A percentile compares a stretch with the other conserved stretches of the same genome.
These are phyloP conservation scores for Cicer chorassanicum DNA, from an alignment of 306 rosid genomes.

Conservation along the genomic window DNA sequence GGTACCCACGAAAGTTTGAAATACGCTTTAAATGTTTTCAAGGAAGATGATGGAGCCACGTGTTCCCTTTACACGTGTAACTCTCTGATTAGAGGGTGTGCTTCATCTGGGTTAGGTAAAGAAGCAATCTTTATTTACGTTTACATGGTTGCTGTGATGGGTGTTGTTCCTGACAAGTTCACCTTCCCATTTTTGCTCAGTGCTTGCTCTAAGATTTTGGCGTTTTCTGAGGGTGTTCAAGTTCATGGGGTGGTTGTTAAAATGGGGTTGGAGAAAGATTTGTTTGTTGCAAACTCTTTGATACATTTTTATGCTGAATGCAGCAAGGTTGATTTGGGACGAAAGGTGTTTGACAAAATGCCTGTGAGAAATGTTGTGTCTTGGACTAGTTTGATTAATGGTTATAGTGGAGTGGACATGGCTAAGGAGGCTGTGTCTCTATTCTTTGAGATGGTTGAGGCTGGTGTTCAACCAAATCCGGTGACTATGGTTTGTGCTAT, in stretches of 20 bases:
- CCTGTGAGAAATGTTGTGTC: constrained; percentile 78
- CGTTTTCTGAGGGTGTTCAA: constrained; percentile 63
- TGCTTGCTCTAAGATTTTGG: constrained; percentile 63
- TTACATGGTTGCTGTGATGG: constrained; percentile 54
- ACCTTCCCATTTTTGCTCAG: constrained; percentile 72
- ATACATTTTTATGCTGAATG: constrained; percentile 68
- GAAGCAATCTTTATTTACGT: constrained; percentile 58
- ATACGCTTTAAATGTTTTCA: constrained; percentile 56
- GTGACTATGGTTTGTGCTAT: constrained; percentile 73
- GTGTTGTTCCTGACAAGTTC: constrained; percentile 70
- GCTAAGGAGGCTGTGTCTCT: constrained; percentile 67
- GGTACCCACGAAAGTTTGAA: constrained; percentile 65
- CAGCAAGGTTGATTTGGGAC: constrained; percentile 56
- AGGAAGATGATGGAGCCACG: constrained; percentile 31
- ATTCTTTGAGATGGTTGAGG: constrained; percentile 72
- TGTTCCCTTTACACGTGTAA: constrained; percentile 59
- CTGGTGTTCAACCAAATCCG: constrained; percentile 59
- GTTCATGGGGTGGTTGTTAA: constrained; percentile 64
- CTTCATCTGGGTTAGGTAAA: constrained; percentile 58
- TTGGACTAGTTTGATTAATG: constrained; percentile 89
- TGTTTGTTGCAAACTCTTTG: constrained; percentile 67
- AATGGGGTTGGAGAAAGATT: constrained; percentile 68
- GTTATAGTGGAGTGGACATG: constrained; percentile 58
- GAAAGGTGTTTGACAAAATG: constrained; percentile 76
- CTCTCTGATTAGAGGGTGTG: constrained; percentile 68